Conservation (phyloP, 768 basidiomycete genomes). For the Suillus weaverae region DNA sequence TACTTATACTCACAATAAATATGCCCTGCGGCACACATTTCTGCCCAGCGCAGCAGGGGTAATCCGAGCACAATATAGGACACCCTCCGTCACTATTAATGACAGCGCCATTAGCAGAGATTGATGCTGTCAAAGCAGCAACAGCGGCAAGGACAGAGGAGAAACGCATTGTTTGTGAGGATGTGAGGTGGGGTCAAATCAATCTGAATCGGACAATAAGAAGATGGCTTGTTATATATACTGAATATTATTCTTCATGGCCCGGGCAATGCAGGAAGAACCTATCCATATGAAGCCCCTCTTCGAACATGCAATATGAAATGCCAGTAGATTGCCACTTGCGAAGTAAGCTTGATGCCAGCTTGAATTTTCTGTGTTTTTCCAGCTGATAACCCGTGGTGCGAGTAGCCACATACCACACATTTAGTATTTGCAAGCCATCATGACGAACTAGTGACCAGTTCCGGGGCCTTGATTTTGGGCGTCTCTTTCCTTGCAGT, state of each 20-base stretch:
- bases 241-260: neutral
- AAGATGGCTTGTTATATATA: neutral
- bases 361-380: too few relatives aligned
- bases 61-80: neutral
- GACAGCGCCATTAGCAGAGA: neutral
- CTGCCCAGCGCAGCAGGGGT: neutral
- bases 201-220: neutral
- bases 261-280: neutral
- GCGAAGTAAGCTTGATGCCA: too few relatives aligned
- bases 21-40: neutral
- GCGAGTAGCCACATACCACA: too few relatives aligned
- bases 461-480: neutral
- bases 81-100: neutral
- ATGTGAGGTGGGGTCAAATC: neutral
- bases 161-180: neutral
- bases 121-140: neutral
- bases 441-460: neutral
- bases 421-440: too few relatives aligned
- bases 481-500: too few relatives aligned
- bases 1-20: neutral
- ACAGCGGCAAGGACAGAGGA: neutral
- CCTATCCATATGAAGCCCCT: neutral
- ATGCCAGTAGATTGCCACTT: too few relatives aligned
- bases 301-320: neutral
- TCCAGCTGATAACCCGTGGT: too few relatives aligned